These are phyloP conservation scores for Ophiognomonia clavigignenti-juglandacearum DNA, from an alignment of 2,329 filamentous ascomycete genomes.

Conservation along the genomic window DNA sequence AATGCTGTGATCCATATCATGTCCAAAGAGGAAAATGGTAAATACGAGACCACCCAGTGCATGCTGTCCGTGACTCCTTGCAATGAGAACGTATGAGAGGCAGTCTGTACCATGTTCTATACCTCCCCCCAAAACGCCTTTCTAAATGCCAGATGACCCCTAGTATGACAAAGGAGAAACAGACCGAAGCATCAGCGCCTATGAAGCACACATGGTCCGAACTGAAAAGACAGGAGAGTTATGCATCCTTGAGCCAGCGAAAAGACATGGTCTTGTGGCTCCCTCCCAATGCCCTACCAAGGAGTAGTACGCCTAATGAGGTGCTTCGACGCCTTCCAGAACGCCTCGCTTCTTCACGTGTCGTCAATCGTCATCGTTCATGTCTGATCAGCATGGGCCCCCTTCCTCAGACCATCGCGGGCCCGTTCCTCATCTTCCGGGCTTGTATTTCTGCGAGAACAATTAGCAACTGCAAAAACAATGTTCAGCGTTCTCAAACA, in stretches of 20 bases:
- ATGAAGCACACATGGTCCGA: too few species aligned
- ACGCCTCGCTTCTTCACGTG: background rate
- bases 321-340: background rate
- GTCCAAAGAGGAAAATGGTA: background rate
- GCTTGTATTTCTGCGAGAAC: slow-evolving; percentile 15
- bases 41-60: background rate
- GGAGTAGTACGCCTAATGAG: too few species aligned
- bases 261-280: background rate
- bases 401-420: background rate
- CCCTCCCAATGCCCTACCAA: too few species aligned
- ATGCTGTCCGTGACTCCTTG: slow-evolving; percentile 14
- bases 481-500: background rate
- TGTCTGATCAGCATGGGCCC: background rate
- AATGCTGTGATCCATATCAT: background rate
- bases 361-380: background rate
- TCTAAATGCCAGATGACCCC: slow-evolving; percentile 6
- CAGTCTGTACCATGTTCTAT: slow-evolving; percentile 9
- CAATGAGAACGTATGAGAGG: slow-evolving; percentile 11
- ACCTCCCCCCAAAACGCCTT: slow-evolving; percentile 11
- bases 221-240: too few species aligned
- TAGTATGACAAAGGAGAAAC: background rate
- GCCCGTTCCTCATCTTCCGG: slow-evolving; percentile 7
- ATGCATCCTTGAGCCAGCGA: too few species aligned
- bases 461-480: slow-evolving; percentile 2
- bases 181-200: too few species aligned